Conservation (phyloP, 257 asterid genomes). For the Catharanthus roseus region DNA sequence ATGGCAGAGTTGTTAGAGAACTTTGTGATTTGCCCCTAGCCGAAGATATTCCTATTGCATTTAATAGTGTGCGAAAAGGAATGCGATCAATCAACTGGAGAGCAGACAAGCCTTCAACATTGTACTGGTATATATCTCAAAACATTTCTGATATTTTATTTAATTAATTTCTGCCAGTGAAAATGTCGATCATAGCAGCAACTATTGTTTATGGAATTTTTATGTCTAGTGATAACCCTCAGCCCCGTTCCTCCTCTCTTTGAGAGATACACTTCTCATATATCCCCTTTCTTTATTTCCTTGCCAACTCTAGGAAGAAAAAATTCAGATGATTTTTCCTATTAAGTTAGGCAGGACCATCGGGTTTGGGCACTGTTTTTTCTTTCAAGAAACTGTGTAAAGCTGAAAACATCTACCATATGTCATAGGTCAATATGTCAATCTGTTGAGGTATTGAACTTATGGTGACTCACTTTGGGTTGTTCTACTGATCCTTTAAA, state of each 20-base stretch:
- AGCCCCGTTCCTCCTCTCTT: background rate
- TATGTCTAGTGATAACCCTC: background rate
- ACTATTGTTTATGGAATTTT: background rate
- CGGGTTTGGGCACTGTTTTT: background rate
- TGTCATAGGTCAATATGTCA: background rate
- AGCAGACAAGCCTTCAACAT: slow-evolving; percentile 80
- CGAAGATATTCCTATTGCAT: slow-evolving; percentile 86
- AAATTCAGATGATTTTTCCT: background rate
- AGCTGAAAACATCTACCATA: background rate
- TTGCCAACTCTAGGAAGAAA: background rate
- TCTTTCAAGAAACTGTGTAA: background rate
- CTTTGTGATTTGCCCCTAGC: slow-evolving; percentile 96
- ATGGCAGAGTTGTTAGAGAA: slow-evolving; percentile 71
- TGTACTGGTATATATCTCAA: slow-evolving; percentile 61
- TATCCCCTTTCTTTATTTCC: background rate
- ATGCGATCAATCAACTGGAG: slow-evolving; percentile 94
- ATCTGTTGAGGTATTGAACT: background rate
- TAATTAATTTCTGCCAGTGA: background rate
- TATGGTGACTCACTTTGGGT: background rate
- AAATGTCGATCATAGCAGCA: background rate
- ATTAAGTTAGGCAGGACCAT: background rate
- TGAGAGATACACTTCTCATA: background rate
- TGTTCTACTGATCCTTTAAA: background rate
- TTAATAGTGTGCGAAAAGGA: slow-evolving; percentile 79
- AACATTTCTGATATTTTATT: slow-evolving; percentile 6